A percentile compares a stretch with the other conserved stretches of the same genome.
Conservation (phyloP, 306 rosid species). For the Prunus persica region DNA sequence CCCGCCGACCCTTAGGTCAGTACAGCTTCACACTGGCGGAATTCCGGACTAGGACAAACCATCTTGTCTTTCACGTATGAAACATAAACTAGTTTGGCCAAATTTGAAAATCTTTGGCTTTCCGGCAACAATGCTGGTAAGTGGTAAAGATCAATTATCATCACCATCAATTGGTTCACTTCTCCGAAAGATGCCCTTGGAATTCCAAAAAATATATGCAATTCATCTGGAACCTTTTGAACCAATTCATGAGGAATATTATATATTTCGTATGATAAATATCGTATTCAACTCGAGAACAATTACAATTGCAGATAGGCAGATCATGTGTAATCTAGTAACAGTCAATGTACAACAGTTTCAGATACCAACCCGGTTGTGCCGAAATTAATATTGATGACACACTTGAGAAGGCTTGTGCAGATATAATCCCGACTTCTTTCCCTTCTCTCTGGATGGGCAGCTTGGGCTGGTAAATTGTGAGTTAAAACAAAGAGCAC, state of each 20-base stretch:
- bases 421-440: slow-evolving; percentile 23
- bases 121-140: neutral
- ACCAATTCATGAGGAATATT: slow-evolving; percentile 17
- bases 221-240: slow-evolving; percentile 16
- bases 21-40: neutral
- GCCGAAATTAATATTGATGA: slow-evolving; percentile 18
- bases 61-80: neutral
- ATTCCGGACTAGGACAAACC: neutral
- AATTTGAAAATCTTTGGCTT: neutral
- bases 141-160: neutral
- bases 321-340: slow-evolving; percentile 31
- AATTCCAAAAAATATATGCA: neutral
- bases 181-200: neutral
- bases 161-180: neutral
- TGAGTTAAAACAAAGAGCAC: slow-evolving; percentile 32
- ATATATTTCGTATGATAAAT: slow-evolving; percentile 30
- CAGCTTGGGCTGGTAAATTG: slow-evolving; percentile 21
- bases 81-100: neutral
- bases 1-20: neutral
- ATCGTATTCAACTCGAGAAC: slow-evolving; percentile 34
- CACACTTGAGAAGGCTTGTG: slow-evolving; percentile 29
- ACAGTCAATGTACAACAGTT: slow-evolving; percentile 55
- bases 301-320: slow-evolving; percentile 51
- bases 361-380: slow-evolving; percentile 29
- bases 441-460: slow-evolving; percentile 20